Base-by-base conservation (phyloP, 352 stramenopile species). In the Phytophthora kernoviae region DNA sequence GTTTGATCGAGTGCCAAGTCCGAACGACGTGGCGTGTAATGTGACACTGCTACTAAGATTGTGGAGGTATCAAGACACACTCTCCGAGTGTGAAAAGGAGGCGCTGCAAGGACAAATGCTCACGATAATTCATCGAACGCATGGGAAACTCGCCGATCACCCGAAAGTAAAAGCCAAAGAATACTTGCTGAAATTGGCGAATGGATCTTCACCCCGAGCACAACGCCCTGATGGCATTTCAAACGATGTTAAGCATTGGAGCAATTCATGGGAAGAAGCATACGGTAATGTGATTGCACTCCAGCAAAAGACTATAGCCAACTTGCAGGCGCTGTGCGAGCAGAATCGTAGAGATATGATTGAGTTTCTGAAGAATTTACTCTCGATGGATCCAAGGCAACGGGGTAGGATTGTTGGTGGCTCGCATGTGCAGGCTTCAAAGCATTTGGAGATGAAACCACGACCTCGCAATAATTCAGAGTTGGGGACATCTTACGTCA, bases 241-340 rank as follows among this genome's bases (percentile, higher is more conserved):
- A 5, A 55, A 40, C 1, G 79, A 82, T 15, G 61, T 79, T 2
- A 72, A 66, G 1, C 66, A 73, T 1, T 52, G 72, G 7, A 77
- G 65, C 48, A 40, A 50, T 18, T 65, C 61, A 14, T 96, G 84
- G 87, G 71, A 91, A 61, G 78, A 92, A 68, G 87, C 83, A 1
- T 94, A 89, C n/a, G 68, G 42, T 0, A 87, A 77, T n/a, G 79
- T 95, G 0, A 74, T 92, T 15, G 65, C 79, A 21, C 51, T 94
- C 3, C 87, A 96, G 58, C 87, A 94, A 36, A 81, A 94, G 40
- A 90, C 81, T 0, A 84, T 93, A 26, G 77, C 70, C 6, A 82
- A 74, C 20, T 62, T 92, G 4, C 68, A 75, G 4, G 69, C 74
- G 4, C 22, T 87, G 14, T 93, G 83, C 18, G 81, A 87, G 8